Conservation (phyloP, 768 basidiomycete species). For the Russula sp. region DNA sequence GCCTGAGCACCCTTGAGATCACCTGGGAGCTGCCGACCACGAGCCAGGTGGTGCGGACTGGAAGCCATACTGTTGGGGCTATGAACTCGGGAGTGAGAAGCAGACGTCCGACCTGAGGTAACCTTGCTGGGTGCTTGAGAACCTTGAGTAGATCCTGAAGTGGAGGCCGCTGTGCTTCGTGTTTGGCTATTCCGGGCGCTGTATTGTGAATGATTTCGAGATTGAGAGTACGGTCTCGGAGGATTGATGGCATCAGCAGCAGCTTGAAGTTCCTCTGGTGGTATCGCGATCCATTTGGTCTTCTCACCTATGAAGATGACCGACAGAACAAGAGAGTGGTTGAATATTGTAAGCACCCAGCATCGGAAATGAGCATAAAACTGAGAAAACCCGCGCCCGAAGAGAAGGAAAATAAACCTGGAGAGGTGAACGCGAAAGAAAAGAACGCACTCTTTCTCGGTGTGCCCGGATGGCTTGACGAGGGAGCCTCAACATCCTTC, state of each 20-base stretch:
- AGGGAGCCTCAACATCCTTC: conserved; percentile 22
- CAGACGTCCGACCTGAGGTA: conserved; percentile 31
- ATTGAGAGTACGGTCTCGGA: conserved; percentile 24
- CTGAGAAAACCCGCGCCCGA: background rate
- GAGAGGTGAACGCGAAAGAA: conserved; percentile 1
- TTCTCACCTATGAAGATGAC: conserved; percentile 38
- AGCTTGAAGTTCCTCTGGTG: conserved; percentile 47
- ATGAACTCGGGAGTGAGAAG: conserved; percentile 38
- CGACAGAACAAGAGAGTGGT: background rate
- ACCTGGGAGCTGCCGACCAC: conserved; percentile 16
- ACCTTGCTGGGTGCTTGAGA: conserved; percentile 35
- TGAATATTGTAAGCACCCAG: conserved; percentile 8
- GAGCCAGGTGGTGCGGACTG: conserved; percentile 34
- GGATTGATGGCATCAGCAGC: conserved; percentile 37
- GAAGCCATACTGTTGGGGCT: conserved; percentile 43
- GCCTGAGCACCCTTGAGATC: background rate
- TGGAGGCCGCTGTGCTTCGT: conserved; percentile 24
- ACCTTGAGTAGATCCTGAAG: conserved; percentile 27
- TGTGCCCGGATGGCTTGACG: conserved; percentile 26
- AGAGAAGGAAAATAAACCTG: background rate
- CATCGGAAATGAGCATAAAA: conserved; percentile 1
- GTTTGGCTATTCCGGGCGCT: conserved; percentile 23
- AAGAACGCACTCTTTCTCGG: conserved; percentile 34
- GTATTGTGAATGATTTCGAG: conserved; percentile 25
- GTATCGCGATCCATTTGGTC: conserved; percentile 55